Percentiles rank a stretch among this genome's conserved stretches.
phyloP scores from a whole-genome alignment of 495 filamentous ascomycete species.

The Aspergillus sclerotioniger region DNA sequence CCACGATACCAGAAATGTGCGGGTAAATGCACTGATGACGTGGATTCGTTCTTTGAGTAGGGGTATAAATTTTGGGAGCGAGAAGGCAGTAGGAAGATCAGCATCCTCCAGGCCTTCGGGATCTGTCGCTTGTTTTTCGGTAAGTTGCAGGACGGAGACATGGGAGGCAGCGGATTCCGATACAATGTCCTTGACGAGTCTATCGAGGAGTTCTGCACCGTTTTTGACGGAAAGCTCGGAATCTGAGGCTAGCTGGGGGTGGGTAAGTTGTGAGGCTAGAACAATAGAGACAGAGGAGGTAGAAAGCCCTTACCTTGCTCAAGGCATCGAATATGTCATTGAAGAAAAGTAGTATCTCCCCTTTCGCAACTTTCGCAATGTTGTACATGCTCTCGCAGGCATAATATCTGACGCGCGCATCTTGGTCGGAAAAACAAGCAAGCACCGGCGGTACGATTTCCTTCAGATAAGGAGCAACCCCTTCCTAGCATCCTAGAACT shows the following conservation, averaged over 20 bases:
- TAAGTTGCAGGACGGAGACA: conserved; percentile 74
- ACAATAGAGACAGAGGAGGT: background rate
- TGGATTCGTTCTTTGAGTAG: conserved; percentile 89
- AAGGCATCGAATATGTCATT: conserved; percentile 97
- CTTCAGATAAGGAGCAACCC: conserved; percentile 86
- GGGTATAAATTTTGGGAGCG: conserved; percentile 86
- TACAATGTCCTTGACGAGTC: conserved; percentile 96
- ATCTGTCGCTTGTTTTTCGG: conserved; percentile 45
- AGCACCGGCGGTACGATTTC: conserved; percentile 95
- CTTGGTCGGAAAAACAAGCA: conserved; percentile 98
- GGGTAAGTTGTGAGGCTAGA: conserved; percentile 7
- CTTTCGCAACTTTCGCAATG: conserved; percentile 98
- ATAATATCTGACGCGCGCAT: conserved; percentile 97
- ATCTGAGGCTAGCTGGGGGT: conserved; percentile 83
- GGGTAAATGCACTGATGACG: conserved; percentile 89
- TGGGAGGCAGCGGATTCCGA: conserved; percentile 95
- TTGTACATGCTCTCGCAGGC: conserved; percentile 99
- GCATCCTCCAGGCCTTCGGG: conserved; percentile 47
- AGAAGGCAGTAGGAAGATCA: conserved; percentile 83
- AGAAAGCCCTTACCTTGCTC: conserved; percentile 70
- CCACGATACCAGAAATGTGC: conserved; percentile 95
- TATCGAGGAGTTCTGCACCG: conserved; percentile 92
- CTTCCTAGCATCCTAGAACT: conserved; percentile 52
- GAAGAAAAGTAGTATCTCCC: conserved; percentile 93
- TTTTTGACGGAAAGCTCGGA: conserved; percentile 98